A percentile compares a stretch with the other conserved stretches of the same genome.
Conservation (phyloP, 1,139 yeast genomes). For the Yamadazyma pseudoaaseri region DNA sequence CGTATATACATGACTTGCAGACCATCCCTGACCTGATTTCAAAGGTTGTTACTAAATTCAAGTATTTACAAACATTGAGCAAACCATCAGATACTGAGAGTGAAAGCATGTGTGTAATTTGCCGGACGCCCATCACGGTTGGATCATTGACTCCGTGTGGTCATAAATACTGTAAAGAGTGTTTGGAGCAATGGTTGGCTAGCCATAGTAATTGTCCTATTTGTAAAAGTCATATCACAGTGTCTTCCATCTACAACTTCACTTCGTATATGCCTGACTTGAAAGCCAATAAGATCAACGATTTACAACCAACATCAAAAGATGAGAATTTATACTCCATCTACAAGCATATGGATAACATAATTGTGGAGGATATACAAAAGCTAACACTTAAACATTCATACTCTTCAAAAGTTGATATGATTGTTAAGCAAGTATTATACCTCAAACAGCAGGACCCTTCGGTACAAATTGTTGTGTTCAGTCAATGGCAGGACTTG, state of each 20-base stretch:
- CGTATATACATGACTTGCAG: conserved; percentile 2
- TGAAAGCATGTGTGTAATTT: conserved; percentile 67
- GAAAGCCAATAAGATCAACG: conserved; percentile 45
- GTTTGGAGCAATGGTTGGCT: conserved; percentile 70
- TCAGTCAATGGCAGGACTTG: conserved; percentile 86
- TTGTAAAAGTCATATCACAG: conserved; percentile 55
- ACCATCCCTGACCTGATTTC: conserved; percentile 21
- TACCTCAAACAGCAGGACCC: conserved; percentile 61
- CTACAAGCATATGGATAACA: conserved; percentile 47
- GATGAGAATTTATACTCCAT: conserved; percentile 37
- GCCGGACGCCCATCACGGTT: conserved; percentile 63
- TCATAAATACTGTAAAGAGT: conserved; percentile 79
- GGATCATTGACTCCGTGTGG: conserved; percentile 90
- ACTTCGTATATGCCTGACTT: conserved; percentile 48
- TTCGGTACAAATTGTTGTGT: conserved; percentile 73
- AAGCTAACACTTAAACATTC: conserved; percentile 41
- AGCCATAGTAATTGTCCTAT: conserved; percentile 65
- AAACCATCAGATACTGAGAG: conserved; percentile 20
- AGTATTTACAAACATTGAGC: conserved; percentile 57
- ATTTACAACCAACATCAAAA: conserved; percentile 14
- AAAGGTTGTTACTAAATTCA: conserved; percentile 50
- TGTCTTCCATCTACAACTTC: conserved; percentile 57
- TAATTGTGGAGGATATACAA: conserved; percentile 44
- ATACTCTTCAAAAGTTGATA: conserved; percentile 84
- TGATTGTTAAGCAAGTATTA: conserved; percentile 69